phyloP scores from a whole-genome alignment of 1,284 basidiomycete genomes.

The Mycena citricolor region DNA sequence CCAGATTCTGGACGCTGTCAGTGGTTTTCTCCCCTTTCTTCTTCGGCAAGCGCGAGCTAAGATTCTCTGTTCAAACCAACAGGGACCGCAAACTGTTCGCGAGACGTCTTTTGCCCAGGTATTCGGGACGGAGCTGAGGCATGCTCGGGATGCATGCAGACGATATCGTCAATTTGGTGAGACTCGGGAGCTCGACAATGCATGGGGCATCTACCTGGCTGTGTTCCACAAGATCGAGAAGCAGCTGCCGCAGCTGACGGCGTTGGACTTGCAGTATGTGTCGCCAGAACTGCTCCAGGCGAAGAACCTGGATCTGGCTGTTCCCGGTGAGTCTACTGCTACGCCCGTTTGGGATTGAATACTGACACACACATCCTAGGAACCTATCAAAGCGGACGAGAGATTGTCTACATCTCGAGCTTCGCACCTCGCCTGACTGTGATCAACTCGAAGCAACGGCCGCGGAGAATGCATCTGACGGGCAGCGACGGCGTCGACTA shows the following conservation, averaged over 20 bases:
- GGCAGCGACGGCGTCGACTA: slow-evolving; percentile 95
- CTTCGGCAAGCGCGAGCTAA: background rate
- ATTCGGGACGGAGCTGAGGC: slow-evolving; percentile 90
- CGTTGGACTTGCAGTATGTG: slow-evolving; percentile 96
- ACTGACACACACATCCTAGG: slow-evolving; percentile 44
- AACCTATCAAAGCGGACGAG: slow-evolving; percentile 90
- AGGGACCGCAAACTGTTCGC: slow-evolving; percentile 92
- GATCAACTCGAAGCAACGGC: slow-evolving; percentile 96
- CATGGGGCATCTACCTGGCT: slow-evolving; percentile 98
- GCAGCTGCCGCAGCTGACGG: slow-evolving; percentile 86
- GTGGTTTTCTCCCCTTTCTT: slow-evolving; percentile 27
- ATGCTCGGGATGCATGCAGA: slow-evolving; percentile 89
- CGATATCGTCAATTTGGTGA: slow-evolving; percentile 89
- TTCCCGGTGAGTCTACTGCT: slow-evolving; percentile 67
- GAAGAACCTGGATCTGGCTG: slow-evolving; percentile 91
- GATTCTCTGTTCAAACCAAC: slow-evolving; percentile 1
- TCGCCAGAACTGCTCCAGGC: slow-evolving; percentile 91
- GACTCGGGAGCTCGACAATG: slow-evolving; percentile 89
- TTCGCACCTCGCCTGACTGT: slow-evolving; percentile 89
- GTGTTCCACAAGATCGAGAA: slow-evolving; percentile 97
- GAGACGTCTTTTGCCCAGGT: slow-evolving; percentile 96
- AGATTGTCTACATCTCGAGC: slow-evolving; percentile 81
- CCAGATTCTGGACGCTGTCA: slow-evolving; percentile 86
- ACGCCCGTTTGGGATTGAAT: background rate
- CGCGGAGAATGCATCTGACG: slow-evolving; percentile 84